Evolutionary conservation across 345 rosid genomes (phyloP), one percentile per base, ranked within the genome.

Genomic region (Ricinus communis): DNA sequence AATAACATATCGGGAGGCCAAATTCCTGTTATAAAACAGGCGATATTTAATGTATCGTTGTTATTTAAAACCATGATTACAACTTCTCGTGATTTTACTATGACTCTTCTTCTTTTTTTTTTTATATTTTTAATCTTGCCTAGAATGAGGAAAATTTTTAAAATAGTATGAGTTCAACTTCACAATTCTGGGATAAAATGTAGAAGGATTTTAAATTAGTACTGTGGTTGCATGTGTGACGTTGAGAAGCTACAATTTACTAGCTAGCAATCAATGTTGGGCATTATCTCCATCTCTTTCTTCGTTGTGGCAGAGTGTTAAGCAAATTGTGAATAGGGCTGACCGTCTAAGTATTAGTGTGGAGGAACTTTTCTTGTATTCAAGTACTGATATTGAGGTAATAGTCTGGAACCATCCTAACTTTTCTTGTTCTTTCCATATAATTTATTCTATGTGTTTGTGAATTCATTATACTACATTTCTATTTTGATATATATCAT

Each of bases 331-430:
- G 63, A 83, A 85, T 81, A 89, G 98, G 73, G 98, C 97, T 74
- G 93, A 85, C 76, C 91, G 97, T 18, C 50, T 93, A 85, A 75
- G 68, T 27, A 89, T 93, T 81, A 79, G 57, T 70, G 69, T 91
- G 14, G 86, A 88, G 41, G 87, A 88, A 62, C 86, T 93, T 76
- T 91, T 78, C 84, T 78, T 93, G 47, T 89, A 91, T 78, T 88
- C 96, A 5, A 87, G 97, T 66, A 91, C 97, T 59, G 96, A 93
- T 81, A 77, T 91, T 82, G 96, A 91, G 97, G 98, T n/a, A n/a
- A n/a, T n/a, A n/a, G n/a, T 89, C 49, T 18, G 11, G 25, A 70
- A 27, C 33, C n/a, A 46, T 47, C 53, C 16, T 52, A 16, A 56
- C 21, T 47, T 10, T 14, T 3, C 11, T 24, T 66, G 50, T 67